Evolutionary conservation across 225 moss, liverwort and hornwort genomes (phyloP), one percentile per base, ranked within the genome.

Genomic region (Climacium dendroides): DNA sequence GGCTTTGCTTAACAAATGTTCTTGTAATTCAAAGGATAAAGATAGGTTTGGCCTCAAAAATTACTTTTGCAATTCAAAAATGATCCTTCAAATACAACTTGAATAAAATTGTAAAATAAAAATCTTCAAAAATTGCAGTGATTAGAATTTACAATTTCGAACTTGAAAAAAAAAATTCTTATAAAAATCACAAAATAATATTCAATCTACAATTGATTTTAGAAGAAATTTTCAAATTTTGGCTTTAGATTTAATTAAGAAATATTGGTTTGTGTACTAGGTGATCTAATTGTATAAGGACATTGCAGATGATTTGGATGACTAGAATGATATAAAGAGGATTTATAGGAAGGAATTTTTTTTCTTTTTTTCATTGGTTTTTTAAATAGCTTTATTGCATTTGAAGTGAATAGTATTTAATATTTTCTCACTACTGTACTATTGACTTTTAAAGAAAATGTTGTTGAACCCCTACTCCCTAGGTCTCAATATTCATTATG

Each of bases 301-400:
- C 4, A 20, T 66, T 65, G 10, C 1, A 5, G 5, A 18, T 2
- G 6, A 2, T 66, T 66, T n/a, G 37, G 12, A 4, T 13, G 23
- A 4, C 13, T 37, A 20, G 0, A 11, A 66, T n/a, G 11, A 20
- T 66, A n/a, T 65, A 1, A 7, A 0, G 12, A 69, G 3, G 37
- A 24, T 39, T 67, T 69, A 24, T 39, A 39, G 14, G 39, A 24
- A 4, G 1, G 8, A 69, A 37, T 12, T 34, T 63, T 64, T 20
- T 11, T 23, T 39, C 4, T 6, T 24, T 69, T 13, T 41, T 15
- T 8, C n/a, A n/a, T n/a, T 3, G 14, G 0, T 41, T 41, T 2
- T 3, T 70, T 25, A 3, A 15, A n/a, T n/a, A n/a, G n/a, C n/a
- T n/a, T n/a, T n/a, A n/a, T 5, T 26, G 3, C 15, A 41, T 8